Percentiles rank a stretch among this genome's conserved stretches.
Conservation (phyloP, 768 basidiomycete species). For the Tylopilus sp. region DNA sequence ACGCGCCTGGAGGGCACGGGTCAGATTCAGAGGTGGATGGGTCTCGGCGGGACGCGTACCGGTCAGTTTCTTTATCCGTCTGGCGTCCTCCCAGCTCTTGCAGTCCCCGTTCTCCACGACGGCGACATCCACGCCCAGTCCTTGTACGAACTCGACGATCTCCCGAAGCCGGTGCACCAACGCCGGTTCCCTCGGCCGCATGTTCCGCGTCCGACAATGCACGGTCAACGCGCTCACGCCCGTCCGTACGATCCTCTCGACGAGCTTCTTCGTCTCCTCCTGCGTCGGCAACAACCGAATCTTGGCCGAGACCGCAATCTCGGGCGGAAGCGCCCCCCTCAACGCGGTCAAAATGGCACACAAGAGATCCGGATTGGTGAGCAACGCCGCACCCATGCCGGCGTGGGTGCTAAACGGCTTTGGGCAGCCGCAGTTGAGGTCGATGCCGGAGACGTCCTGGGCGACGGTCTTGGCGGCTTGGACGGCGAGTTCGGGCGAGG, state of each 20-base stretch:
- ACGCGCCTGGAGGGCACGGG: constrained; percentile 60
- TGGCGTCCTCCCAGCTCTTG: constrained; percentile 71
- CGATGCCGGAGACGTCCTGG: constrained; percentile 89
- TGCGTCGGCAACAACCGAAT: constrained; percentile 85
- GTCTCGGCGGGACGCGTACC: constrained; percentile 41
- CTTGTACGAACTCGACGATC: constrained; percentile 81
- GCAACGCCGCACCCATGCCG: constrained; percentile 96
- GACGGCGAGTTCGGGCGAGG: constrained; percentile 86
- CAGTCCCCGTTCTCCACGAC: constrained; percentile 96
- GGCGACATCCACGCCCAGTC: constrained; percentile 73
- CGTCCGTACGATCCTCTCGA: constrained; percentile 80
- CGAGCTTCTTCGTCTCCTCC: constrained; percentile 86
- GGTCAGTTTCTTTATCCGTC: constrained; percentile 68
- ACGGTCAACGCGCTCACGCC: constrained; percentile 90
- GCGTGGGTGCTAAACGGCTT: constrained; percentile 92
- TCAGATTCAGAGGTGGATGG: neutral
- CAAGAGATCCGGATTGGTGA: constrained; percentile 87
- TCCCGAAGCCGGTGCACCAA: constrained; percentile 74
- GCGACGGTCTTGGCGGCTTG: constrained; percentile 85
- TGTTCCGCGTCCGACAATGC: constrained; percentile 90
- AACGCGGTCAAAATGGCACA: constrained; percentile 85
- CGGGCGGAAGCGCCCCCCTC: constrained; percentile 63
- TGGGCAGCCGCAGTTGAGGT: constrained; percentile 97
- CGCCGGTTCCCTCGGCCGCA: constrained; percentile 82
- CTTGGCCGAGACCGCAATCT: constrained; percentile 90